phyloP scores from a whole-genome alignment of 352 stramenopile species.

The Pythium rishiriense region DNA sequence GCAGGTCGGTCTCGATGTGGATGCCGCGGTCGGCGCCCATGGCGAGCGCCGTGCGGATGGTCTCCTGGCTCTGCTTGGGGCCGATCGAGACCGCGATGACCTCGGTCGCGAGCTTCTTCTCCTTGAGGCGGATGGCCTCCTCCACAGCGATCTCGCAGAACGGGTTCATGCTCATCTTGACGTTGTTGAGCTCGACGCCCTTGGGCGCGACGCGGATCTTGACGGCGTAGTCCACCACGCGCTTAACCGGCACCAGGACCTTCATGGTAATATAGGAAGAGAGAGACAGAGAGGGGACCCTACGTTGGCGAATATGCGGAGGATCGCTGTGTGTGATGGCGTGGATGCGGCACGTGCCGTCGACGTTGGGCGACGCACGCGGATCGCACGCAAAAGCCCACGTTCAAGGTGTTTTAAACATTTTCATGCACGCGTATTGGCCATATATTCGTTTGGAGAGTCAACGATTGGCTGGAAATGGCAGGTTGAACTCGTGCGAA shows the following conservation, averaged over 20 bases:
- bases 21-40: conserved; percentile 96
- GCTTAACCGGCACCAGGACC: conserved; percentile 97
- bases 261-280: conserved; percentile 45
- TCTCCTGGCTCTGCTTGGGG: conserved; percentile 97
- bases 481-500: conserved; percentile 19
- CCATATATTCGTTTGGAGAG: background rate
- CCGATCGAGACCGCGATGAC: conserved; percentile 97
- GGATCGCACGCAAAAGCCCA: conserved; percentile 14
- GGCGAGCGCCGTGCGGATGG: conserved; percentile 92
- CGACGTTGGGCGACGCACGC: conserved; percentile 13
- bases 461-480: conserved; percentile 23
- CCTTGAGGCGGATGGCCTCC: conserved; percentile 98
- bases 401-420: conserved; percentile 32
- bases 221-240: conserved; percentile 97
- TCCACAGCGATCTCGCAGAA: conserved; percentile 99
- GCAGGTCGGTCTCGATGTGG: conserved; percentile 95
- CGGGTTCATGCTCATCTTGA: conserved; percentile 99
- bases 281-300: background rate
- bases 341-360: conserved; percentile 11
- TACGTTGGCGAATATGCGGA: background rate
- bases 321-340: conserved; percentile 9
- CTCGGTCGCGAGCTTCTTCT: conserved; percentile 95
- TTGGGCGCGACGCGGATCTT: conserved; percentile 96
- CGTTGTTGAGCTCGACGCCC: conserved; percentile 97
- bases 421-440: background rate